These are phyloP conservation scores for Penicillium crustosum DNA, from an alignment of 2,329 filamentous ascomycete genomes.

Conservation along the genomic window DNA sequence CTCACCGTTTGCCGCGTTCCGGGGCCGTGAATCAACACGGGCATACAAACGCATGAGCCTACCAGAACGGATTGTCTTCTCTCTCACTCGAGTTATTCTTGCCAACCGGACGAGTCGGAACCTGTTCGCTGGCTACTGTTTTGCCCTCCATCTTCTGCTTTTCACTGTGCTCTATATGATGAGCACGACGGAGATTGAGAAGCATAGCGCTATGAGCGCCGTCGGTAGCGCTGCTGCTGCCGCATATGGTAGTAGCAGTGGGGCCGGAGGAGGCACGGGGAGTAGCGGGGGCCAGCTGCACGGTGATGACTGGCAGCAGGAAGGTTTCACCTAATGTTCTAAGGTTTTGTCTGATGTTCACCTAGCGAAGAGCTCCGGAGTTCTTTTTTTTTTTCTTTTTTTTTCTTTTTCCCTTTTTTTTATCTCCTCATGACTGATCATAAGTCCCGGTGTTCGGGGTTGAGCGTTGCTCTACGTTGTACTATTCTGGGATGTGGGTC, in stretches of 20 bases:
- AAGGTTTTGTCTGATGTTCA: conserved; percentile 8
- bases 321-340: conserved; percentile 50
- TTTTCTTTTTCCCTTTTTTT: conserved; percentile 10
- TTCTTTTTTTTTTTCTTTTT: conserved; percentile 11
- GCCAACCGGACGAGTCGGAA: conserved; percentile 89
- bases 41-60: conserved; percentile 92
- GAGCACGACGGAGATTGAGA: conserved; percentile 65
- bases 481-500: conserved; percentile 2
- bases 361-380: conserved; percentile 21
- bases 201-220: conserved; percentile 59
- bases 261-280: conserved; percentile 22
- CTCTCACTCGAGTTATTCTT: conserved; percentile 84
- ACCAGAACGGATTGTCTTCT: conserved; percentile 86
- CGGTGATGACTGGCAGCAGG: conserved; percentile 63
- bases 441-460: conserved; percentile 12
- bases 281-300: conserved; percentile 35
- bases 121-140: conserved; percentile 87
- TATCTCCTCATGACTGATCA: conserved; percentile 9
- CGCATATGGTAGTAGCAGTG: conserved; percentile 32
- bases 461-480: background rate
- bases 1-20: conserved; percentile 92
- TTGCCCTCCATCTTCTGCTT: conserved; percentile 82
- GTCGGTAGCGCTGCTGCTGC: conserved; percentile 43
- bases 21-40: conserved; percentile 85
- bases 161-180: conserved; percentile 86